phyloP scores from a whole-genome alignment of 1,284 basidiomycete genomes.

The Anthracocystis setariae region DNA sequence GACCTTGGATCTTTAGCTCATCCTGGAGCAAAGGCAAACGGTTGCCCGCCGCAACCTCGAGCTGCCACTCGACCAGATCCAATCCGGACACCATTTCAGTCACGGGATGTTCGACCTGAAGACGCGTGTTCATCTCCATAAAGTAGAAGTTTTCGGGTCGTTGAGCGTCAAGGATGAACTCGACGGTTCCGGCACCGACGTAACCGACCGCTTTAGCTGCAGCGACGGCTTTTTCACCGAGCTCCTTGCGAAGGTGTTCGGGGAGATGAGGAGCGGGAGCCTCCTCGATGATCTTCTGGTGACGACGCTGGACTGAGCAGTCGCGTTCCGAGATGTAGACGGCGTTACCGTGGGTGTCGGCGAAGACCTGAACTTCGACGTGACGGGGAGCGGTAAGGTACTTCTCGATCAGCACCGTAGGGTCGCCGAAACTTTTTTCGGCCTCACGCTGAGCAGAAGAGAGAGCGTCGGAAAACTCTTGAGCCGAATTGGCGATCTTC shows the following conservation, averaged over 20 bases:
- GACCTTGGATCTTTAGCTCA: slow-evolving; percentile 83
- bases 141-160: slow-evolving; percentile 53
- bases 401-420: slow-evolving; percentile 61
- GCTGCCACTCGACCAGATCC: slow-evolving; percentile 93
- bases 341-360: slow-evolving; percentile 73
- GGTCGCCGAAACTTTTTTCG: slow-evolving; percentile 71
- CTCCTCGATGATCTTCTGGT: slow-evolving; percentile 95
- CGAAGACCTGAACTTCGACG: slow-evolving; percentile 78
- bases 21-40: slow-evolving; percentile 80
- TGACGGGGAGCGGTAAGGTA: slow-evolving; percentile 63
- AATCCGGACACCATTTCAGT: slow-evolving; percentile 94
- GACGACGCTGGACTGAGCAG: slow-evolving; percentile 90
- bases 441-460: slow-evolving; percentile 83
- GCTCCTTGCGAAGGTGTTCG: slow-evolving; percentile 78
- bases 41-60: slow-evolving; percentile 85
- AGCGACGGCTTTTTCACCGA: slow-evolving; percentile 87
- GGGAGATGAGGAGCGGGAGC: slow-evolving; percentile 89
- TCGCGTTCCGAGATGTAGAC: slow-evolving; percentile 93
- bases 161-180: slow-evolving; percentile 64
- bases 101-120: slow-evolving; percentile 84
- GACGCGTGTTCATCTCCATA: slow-evolving; percentile 78
- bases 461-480: slow-evolving; percentile 80
- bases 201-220: slow-evolving; percentile 88
- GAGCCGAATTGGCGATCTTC: slow-evolving; percentile 70
- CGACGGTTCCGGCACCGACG: slow-evolving; percentile 94